Conservation (phyloP, 768 basidiomycete species). For the Tremella fuciformis region DNA sequence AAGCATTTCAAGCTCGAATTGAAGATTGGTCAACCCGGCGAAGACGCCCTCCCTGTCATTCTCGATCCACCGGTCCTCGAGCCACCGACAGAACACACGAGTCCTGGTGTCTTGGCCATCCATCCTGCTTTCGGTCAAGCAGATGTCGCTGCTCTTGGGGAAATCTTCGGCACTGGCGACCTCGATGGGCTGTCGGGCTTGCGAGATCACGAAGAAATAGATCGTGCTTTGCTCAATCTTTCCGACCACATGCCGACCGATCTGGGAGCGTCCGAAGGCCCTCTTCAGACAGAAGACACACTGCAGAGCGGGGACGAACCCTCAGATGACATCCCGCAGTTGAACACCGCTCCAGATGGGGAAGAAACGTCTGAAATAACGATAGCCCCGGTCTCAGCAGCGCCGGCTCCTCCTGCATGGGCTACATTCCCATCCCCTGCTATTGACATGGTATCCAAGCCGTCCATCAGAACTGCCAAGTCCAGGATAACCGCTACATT, state of each 20-base stretch:
- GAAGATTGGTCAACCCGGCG: conserved; percentile 25
- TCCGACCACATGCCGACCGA: background rate
- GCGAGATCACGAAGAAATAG: conserved; percentile 3
- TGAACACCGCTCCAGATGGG: background rate
- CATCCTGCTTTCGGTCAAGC: background rate
- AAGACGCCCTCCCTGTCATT: background rate
- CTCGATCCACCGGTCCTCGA: background rate
- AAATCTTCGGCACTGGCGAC: background rate
- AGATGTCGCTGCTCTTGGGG: conserved; percentile 1
- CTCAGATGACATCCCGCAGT: conserved; percentile 2
- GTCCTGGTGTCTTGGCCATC: background rate
- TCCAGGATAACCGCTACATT: conserved; percentile 84
- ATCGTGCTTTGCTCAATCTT: background rate
- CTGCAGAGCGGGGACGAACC: background rate
- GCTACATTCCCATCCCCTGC: conserved; percentile 88
- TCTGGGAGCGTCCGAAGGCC: background rate
- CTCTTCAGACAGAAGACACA: background rate
- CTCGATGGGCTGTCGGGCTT: background rate
- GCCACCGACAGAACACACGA: background rate
- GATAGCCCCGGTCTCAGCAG: background rate
- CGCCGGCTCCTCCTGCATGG: conserved; percentile 56
- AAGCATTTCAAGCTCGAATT: conserved; percentile 42
- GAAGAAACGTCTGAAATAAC: background rate
- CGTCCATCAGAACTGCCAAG: conserved; percentile 85
- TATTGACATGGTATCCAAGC: conserved; percentile 92